Conservation (phyloP, 306 rosid species). For the Alnus rubra region DNA sequence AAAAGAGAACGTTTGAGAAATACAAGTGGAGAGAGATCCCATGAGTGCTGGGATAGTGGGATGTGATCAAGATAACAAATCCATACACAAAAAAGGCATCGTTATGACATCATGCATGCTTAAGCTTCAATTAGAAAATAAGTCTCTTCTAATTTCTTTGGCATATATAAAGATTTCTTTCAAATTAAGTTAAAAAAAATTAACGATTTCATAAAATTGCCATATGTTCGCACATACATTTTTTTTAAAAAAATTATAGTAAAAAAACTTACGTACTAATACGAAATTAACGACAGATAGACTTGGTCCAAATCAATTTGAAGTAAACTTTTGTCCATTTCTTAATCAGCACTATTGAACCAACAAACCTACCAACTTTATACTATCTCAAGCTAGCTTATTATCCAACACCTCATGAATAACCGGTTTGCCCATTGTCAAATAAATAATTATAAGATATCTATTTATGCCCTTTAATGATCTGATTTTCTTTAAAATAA, state of each 20-base stretch:
- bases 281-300: too few relatives aligned
- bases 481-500: too few relatives aligned
- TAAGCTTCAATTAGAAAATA: not conserved
- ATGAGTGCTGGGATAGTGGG: not conserved
- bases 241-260: too few relatives aligned
- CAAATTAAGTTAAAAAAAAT: too few relatives aligned
- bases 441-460: not conserved
- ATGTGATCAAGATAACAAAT: not conserved
- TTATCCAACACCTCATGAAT: constrained; percentile 10
- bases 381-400: not conserved
- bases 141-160: not conserved
- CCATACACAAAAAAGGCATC: not conserved
- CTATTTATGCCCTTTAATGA: not conserved
- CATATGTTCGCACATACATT: too few relatives aligned
- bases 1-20: not conserved
- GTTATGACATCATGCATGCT: constrained; percentile 13
- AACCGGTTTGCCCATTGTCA: not conserved
- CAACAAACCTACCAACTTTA: constrained; percentile 17
- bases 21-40: not conserved
- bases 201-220: too few relatives aligned
- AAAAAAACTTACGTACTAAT: too few relatives aligned
- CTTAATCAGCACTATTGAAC: constrained; percentile 1
- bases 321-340: not conserved
- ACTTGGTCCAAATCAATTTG: too few relatives aligned
- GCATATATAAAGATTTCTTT: too few relatives aligned